Conservation (phyloP, 106 monocot genomes). For the Acorus calamus region DNA sequence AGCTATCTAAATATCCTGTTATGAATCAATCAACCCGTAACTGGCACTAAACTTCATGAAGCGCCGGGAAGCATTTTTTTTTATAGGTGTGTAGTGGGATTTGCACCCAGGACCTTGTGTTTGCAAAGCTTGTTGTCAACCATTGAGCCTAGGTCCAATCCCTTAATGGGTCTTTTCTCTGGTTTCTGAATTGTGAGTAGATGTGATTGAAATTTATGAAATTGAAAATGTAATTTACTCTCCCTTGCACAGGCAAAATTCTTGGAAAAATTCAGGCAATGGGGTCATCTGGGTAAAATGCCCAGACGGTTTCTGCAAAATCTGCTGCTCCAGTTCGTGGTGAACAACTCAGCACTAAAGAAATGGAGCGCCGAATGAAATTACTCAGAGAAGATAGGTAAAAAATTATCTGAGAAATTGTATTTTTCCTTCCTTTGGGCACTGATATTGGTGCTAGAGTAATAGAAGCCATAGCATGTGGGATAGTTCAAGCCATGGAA, state of each 20-base stretch:
- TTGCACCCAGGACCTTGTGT: no score
- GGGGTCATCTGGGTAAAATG: constrained; percentile 13
- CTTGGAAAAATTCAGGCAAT: constrained; percentile 61
- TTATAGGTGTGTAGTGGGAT: no score
- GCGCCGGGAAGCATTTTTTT: no score
- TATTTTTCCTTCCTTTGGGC: not conserved
- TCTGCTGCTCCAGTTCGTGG: constrained; percentile 18
- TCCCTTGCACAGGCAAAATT: constrained; percentile 46
- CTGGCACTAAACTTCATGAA: no score
- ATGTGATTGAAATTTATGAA: no score
- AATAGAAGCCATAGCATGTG: no score
- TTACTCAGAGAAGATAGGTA: constrained; percentile 81
- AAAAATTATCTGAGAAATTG: not conserved
- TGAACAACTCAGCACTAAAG: constrained; percentile 64
- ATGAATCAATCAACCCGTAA: no score
- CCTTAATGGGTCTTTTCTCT: not conserved
- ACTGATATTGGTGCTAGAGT: no score
- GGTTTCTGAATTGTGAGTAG: not conserved
- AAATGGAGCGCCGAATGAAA: constrained; percentile 79
- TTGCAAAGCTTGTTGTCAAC: no score
- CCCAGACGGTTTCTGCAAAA: constrained; percentile 25
- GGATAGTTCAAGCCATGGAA: no score
- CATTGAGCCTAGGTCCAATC: no score
- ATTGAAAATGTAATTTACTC: not conserved
- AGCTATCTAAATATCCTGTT: no score